These are phyloP conservation scores for Trichoderma asperelloides DNA, from an alignment of 495 filamentous ascomycete species.

Conservation along the genomic window DNA sequence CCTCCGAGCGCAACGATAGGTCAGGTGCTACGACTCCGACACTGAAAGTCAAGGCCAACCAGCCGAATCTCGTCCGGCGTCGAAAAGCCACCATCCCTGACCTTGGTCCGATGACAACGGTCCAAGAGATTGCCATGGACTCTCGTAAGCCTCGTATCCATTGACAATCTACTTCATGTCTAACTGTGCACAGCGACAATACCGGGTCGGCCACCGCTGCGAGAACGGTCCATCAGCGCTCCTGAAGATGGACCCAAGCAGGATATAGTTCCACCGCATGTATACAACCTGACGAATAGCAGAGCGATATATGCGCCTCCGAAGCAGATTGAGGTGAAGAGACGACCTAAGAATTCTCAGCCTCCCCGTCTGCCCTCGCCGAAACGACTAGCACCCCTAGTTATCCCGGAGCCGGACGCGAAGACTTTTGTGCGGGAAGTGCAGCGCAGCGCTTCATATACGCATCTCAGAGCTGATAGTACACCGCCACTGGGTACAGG, in stretches of 20 bases:
- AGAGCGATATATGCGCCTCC: neutral
- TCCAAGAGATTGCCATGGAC: constrained; percentile 59
- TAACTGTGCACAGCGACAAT: constrained; percentile 52
- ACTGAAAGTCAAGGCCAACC: constrained; percentile 41
- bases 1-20: constrained; percentile 34
- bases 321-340: neutral
- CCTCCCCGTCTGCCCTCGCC: constrained; percentile 25
- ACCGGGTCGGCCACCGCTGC: constrained; percentile 56
- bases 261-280: neutral
- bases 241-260: constrained; percentile 29
- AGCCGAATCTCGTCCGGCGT: constrained; percentile 43
- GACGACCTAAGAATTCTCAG: neutral
- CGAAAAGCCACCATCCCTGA: constrained; percentile 58
- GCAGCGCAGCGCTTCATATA: constrained; percentile 11
- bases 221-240: constrained; percentile 59
- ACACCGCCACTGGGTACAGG: neutral
- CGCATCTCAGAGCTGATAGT: neutral
- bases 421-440: constrained; percentile 19
- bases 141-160: constrained; percentile 50
- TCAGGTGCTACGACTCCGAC: constrained; percentile 23
- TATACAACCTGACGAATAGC: neutral
- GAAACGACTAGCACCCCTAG: constrained; percentile 40
- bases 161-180: constrained; percentile 11
- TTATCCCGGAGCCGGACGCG: constrained; percentile 38
- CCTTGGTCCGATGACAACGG: constrained; percentile 57